Base-by-base conservation (phyloP, 495 filamentous ascomycete genomes). In the Xylaria scruposa region DNA sequence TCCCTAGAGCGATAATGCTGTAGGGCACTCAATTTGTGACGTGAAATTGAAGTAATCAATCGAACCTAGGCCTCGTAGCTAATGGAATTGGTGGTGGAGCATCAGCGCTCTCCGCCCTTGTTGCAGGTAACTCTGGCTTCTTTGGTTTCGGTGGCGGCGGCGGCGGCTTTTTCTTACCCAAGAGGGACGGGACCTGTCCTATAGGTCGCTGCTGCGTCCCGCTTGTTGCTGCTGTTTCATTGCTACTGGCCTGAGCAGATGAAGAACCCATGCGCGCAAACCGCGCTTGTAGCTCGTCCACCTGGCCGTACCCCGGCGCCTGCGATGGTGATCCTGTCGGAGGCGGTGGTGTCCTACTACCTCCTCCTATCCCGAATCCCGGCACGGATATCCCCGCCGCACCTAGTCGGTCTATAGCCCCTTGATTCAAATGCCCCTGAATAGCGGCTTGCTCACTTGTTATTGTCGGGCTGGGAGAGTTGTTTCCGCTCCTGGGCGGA, bases 351-450 rank as follows among this genome's bases (percentile, higher is more conserved):
- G 49, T 33, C 53, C 63, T 79, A 70, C 31, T 77, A 60, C 67
- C 72, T 64, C 73, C 76, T 15, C 90, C 90, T 72, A 97, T 97
- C 19, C 92, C 92, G 53, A 97, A 84, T 0, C 87, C 92, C 1
- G 95, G 93, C 3, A 98, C 94, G 0, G 90, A 93, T 54, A 97
- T 85, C 4, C 95, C 95, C 7, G 94, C 91, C 67, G 89, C 87
- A 21, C 91, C 87, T 8, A 98, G 85, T 29, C 94, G 86, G 46
- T 82, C 84, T 44, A 92, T 77, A 21, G 94, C 88, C 3, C 84
- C 87, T 76, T 93, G 91, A 70, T 95, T 95, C 31, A 95, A 75
- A 53, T 78, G 86, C 78, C 70, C 64, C 53, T 74, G 80, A 33
- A 67, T 77, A 17, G 53, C 80, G 75, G 46, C 74, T 78, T 36